These are phyloP conservation scores for Ilex asprella DNA, from an alignment of 257 asterid genomes.

Conservation along the genomic window DNA sequence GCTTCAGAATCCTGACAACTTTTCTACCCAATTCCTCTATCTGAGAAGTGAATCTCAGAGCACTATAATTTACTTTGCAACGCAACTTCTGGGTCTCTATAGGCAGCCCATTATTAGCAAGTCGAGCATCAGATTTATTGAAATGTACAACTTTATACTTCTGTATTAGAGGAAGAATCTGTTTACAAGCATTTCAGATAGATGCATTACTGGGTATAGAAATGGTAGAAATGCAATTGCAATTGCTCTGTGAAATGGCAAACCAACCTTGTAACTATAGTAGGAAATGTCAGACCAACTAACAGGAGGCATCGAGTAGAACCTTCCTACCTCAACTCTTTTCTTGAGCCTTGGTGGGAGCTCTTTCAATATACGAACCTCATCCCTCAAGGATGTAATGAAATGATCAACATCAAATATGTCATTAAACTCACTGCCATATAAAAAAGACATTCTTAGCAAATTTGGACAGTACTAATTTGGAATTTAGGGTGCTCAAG, in stretches of 20 bases:
- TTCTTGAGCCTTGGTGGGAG: constrained; percentile 1
- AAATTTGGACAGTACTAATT: not conserved
- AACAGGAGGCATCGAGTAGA: not conserved
- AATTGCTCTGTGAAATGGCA: not conserved
- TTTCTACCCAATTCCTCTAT: constrained; percentile 1
- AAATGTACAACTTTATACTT: constrained; percentile 1
- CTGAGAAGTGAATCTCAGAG: not conserved
- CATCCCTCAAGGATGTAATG: constrained; percentile 5
- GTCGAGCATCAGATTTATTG: not conserved
- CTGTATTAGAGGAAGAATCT: not conserved
- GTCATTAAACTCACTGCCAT: not conserved
- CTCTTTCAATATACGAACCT: constrained; percentile 1
- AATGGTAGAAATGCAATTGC: not conserved
- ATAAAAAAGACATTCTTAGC: not conserved
- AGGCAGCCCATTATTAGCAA: not conserved
- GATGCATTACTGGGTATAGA: not conserved
- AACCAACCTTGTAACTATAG: not conserved
- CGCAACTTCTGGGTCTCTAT: not conserved
- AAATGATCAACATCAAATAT: constrained; percentile 2
- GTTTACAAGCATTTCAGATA: not conserved
- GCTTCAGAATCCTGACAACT: not conserved
- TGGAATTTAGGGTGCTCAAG: not conserved
- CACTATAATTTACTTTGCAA: not conserved
- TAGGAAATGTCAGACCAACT: constrained; percentile 3
- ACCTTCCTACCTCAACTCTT: not conserved